phyloP scores from a whole-genome alignment of 306 rosid genomes.

The Vigna trinervia region DNA sequence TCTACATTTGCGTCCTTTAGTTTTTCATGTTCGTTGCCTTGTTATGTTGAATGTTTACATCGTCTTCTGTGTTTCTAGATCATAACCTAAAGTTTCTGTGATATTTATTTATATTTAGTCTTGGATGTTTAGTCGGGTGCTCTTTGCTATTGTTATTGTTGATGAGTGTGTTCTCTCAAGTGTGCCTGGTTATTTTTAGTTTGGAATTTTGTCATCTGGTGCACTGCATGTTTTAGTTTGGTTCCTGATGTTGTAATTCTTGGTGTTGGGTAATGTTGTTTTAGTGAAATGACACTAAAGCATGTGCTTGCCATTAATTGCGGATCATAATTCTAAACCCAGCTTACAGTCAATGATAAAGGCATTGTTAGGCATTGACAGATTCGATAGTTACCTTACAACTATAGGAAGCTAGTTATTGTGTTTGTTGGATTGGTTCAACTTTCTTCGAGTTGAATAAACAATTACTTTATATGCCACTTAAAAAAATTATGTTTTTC shows the following conservation, averaged over 20 bases:
- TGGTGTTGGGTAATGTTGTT: constrained; percentile 10
- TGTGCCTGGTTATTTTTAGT: constrained; percentile 12
- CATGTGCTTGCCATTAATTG: not conserved
- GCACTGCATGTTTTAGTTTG: constrained; percentile 1
- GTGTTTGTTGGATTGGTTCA: not conserved
- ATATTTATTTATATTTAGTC: not conserved
- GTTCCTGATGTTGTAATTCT: not conserved
- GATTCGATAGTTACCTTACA: not conserved
- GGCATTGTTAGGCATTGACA: not conserved
- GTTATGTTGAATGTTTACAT: not conserved
- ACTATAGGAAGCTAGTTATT: not conserved
- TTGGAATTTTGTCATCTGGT: not conserved
- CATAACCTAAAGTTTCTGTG: not conserved
- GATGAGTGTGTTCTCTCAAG: constrained; percentile 11
- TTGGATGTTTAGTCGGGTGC: constrained; percentile 7
- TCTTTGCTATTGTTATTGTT: not conserved
- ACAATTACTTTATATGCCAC: not conserved
- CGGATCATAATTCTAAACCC: not conserved
- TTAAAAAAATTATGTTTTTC: not conserved
- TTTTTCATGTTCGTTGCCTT: not conserved
- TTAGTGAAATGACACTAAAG: not conserved
- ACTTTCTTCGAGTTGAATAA: not conserved
- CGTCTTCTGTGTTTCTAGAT: not conserved
- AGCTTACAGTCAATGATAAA: not conserved
- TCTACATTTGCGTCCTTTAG: constrained; percentile 19